Base-by-base conservation (phyloP, 768 basidiomycete species). In the Leccinum variicolor region DNA sequence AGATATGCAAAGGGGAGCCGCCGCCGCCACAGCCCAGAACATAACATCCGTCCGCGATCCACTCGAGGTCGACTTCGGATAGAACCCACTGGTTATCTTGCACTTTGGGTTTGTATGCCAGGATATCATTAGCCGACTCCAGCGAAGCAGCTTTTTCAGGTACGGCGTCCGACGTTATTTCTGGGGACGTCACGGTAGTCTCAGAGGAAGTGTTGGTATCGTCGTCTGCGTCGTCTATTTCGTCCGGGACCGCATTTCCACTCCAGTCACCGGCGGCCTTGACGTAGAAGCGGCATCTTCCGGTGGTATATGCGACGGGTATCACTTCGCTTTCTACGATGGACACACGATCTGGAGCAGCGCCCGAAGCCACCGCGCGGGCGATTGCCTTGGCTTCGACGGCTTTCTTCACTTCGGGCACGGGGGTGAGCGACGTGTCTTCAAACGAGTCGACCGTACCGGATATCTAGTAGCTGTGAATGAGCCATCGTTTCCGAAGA, bases 21-120 rank as follows among this genome's bases (percentile, higher is more conserved):
- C 86, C 86, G 28, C 86, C 86, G 3, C 86, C 85, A 17, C 79
- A 81, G 0, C 85, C 86, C 2, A 87, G 73, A 41, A 87, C 74
- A 41, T 82, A 83, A 53, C 84, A 85, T 29, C 86, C 86, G 53
- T 83, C 81, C 25, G 83, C 78, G 48, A 87, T 81, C 75, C 82
- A 87, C 54, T 83, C 81, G 23, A 81, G 66, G 60, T 82, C 80
- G 2, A 74, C 69, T 62, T 82, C 79, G 14, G 75, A 76, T 6
- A 82, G 51, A 36, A 74, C 63, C 81, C 80, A 83, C 59, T 76
- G 74, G 7, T 74, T 62, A 9, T 68, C 68, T n/a, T 70, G 62
- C 46, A 84, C 74, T 25, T 49, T 64, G 4, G 77, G 79, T 33
- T 52, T 62, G 61, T 80, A 83, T 4, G 60, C 63, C 26, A 62